A percentile compares a stretch with the other conserved stretches of the same genome.
Conservation (phyloP, 495 filamentous ascomycete species). For the Jackrogersella minutella region DNA sequence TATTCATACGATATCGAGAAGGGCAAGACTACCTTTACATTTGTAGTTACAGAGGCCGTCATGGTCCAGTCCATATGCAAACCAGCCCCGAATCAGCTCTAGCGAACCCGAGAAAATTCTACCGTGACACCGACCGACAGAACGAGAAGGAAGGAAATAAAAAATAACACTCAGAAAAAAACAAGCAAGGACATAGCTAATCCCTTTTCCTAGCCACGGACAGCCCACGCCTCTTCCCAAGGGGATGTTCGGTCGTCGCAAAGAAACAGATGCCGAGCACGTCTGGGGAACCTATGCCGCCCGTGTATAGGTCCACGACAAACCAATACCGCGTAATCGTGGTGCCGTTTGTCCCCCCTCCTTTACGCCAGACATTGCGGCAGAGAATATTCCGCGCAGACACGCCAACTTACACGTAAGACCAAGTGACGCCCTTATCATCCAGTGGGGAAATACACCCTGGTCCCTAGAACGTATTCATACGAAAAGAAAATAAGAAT, state of each 20-base stretch:
- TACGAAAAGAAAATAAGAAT: constrained; percentile 5
- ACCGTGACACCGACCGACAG: constrained; percentile 28
- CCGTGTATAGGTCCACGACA: constrained; percentile 21
- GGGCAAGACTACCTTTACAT: constrained; percentile 29
- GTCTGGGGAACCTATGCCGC: constrained; percentile 26
- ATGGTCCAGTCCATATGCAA: constrained; percentile 30
- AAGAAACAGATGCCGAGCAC: constrained; percentile 14
- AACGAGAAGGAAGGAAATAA: not conserved
- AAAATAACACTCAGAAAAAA: too few species aligned
- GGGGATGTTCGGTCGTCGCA: constrained; percentile 24
- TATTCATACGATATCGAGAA: constrained; percentile 31
- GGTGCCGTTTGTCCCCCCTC: constrained; percentile 32
- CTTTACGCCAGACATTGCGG: constrained; percentile 28
- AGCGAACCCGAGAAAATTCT: constrained; percentile 16
- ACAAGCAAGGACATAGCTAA: constrained; percentile 12
- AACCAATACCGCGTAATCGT: constrained; percentile 13
- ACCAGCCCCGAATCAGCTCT: constrained; percentile 23
- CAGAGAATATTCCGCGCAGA: constrained; percentile 25
- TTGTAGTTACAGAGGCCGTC: constrained; percentile 29
- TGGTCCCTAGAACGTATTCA: constrained; percentile 11
- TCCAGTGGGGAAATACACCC: constrained; percentile 16
- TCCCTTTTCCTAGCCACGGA: constrained; percentile 26
- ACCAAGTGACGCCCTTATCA: constrained; percentile 21
- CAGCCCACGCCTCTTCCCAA: constrained; percentile 20
- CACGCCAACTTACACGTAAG: constrained; percentile 36